Percentiles rank a stretch among this genome's conserved stretches.
Evolutionary conservation across 1,284 basidiomycete species (phyloP).

Genomic region (Albatrellus sp.): DNA sequence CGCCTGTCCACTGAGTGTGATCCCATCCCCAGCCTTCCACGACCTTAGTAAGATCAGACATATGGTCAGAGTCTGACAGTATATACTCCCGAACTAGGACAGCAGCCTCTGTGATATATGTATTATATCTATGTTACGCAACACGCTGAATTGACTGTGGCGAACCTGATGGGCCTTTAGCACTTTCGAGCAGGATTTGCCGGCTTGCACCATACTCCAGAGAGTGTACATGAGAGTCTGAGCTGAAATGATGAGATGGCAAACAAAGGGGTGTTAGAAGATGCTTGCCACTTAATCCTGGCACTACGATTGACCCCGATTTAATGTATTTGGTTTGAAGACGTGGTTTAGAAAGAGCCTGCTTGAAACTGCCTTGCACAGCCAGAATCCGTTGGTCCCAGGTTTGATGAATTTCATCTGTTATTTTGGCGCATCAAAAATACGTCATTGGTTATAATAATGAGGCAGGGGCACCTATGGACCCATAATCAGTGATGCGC

Average conservation of each 20-base stretch:
- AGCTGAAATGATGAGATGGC: slow-evolving; percentile 4
- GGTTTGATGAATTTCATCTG: slow-evolving; percentile 31
- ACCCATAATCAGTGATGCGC: slow-evolving; percentile 40
- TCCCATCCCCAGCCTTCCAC: slow-evolving; percentile 88
- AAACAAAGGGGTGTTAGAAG: neutral
- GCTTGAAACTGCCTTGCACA: slow-evolving; percentile 5
- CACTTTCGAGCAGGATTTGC: slow-evolving; percentile 54
- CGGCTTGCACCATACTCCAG: slow-evolving; percentile 63
- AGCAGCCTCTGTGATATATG: slow-evolving; percentile 40
- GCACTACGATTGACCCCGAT: slow-evolving; percentile 45
- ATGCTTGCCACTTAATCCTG: slow-evolving; percentile 48
- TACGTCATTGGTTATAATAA: neutral
- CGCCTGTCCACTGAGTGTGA: slow-evolving; percentile 65
- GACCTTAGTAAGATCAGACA: slow-evolving; percentile 44
- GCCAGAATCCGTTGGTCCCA: slow-evolving; percentile 20
- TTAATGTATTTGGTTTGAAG: slow-evolving; percentile 35
- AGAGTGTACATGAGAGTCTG: slow-evolving; percentile 77
- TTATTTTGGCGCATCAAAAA: neutral
- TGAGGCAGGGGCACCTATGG: slow-evolving; percentile 31
- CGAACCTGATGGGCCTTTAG: slow-evolving; percentile 42
- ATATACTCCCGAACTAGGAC: slow-evolving; percentile 56
- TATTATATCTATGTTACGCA: slow-evolving; percentile 2
- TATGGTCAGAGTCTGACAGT: slow-evolving; percentile 38
- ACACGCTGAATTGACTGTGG: neutral
- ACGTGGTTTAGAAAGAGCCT: slow-evolving; percentile 9